Conservation (phyloP, 768 basidiomycete genomes). For the Tylopilus intermedius region DNA sequence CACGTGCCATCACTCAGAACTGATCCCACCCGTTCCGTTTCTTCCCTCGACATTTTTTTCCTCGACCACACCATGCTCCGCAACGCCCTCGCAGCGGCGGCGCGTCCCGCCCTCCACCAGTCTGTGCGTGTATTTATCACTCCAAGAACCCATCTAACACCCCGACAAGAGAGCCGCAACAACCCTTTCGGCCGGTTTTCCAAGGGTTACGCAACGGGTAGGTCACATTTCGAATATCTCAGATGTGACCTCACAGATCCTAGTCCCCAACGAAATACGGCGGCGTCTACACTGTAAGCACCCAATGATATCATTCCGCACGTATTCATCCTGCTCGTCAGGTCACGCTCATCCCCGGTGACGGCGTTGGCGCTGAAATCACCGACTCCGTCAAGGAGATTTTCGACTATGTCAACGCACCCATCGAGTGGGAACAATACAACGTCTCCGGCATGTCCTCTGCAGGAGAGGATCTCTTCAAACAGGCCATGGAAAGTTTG, state of each 20-base stretch:
- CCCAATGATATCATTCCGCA: slow-evolving; percentile 1
- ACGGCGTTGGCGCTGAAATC: slow-evolving; percentile 96
- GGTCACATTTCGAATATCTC: slow-evolving; percentile 21
- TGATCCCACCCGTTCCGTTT: slow-evolving; percentile 19
- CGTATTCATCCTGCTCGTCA: slow-evolving; percentile 32
- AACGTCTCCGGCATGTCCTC: slow-evolving; percentile 95
- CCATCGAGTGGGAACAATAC: slow-evolving; percentile 99
- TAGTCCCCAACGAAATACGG: slow-evolving; percentile 88
- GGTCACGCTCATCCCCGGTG: slow-evolving; percentile 97
- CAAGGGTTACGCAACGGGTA: slow-evolving; percentile 68
- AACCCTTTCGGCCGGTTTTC: slow-evolving; percentile 74
- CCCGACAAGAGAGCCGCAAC: slow-evolving; percentile 59
- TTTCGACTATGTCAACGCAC: slow-evolving; percentile 94
- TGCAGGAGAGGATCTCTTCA: slow-evolving; percentile 91
- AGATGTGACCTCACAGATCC: slow-evolving; percentile 4
- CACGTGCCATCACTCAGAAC: slow-evolving; percentile 9
- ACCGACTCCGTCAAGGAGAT: slow-evolving; percentile 99
- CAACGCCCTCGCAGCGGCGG: slow-evolving; percentile 52
- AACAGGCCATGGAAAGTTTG: slow-evolving; percentile 95
- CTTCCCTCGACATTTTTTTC: slow-evolving; percentile 32
- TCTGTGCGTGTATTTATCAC: slow-evolving; percentile 40
- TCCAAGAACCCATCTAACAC: slow-evolving; percentile 1
- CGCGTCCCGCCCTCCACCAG: slow-evolving; percentile 49
- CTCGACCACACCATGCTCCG: slow-evolving; percentile 48
- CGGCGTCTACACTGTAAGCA: slow-evolving; percentile 80